A percentile compares a stretch with the other conserved stretches of the same genome.
phyloP scores from a whole-genome alignment of 1,139 yeast species.

The Blastobotrys arbuscula region DNA sequence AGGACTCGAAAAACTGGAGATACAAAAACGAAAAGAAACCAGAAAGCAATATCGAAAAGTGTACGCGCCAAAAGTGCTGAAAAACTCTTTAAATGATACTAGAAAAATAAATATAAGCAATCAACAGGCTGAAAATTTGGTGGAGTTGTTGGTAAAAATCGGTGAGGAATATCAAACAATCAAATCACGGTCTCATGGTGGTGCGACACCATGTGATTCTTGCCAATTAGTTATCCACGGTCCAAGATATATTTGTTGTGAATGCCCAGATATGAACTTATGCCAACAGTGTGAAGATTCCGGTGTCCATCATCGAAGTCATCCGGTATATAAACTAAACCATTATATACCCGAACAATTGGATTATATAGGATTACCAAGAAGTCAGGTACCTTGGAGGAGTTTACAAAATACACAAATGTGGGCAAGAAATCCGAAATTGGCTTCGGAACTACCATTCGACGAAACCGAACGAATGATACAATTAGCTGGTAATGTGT shows the following conservation, averaged over 20 bases:
- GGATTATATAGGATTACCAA: neutral
- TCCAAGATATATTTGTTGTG: constrained; percentile 19
- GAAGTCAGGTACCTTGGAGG: constrained; percentile 20
- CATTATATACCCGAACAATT: constrained; percentile 11
- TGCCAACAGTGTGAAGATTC: constrained; percentile 24
- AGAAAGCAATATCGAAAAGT: neutral
- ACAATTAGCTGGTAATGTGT: neutral
- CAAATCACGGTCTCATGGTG: constrained; percentile 11
- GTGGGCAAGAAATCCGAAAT: neutral
- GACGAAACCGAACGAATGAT: neutral
- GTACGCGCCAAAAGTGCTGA: neutral
- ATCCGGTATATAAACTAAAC: constrained; percentile 22
- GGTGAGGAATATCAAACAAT: constrained; percentile 10
- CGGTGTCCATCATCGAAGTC: constrained; percentile 16
- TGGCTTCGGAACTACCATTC: neutral
- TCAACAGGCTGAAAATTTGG: constrained; percentile 3
- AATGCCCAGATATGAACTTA: constrained; percentile 16
- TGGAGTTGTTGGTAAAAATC: constrained; percentile 12
- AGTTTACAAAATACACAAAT: neutral
- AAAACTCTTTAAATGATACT: neutral
- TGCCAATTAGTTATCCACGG: constrained; percentile 13
- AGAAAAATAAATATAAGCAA: neutral
- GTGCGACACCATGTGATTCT: neutral
- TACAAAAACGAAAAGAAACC: too few relatives aligned
- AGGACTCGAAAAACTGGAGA: too few relatives aligned